Evolutionary conservation across 1,139 yeast genomes (phyloP), one percentile per base, ranked within the genome.

Genomic region (Nadsonia starkeyi-henricii): DNA sequence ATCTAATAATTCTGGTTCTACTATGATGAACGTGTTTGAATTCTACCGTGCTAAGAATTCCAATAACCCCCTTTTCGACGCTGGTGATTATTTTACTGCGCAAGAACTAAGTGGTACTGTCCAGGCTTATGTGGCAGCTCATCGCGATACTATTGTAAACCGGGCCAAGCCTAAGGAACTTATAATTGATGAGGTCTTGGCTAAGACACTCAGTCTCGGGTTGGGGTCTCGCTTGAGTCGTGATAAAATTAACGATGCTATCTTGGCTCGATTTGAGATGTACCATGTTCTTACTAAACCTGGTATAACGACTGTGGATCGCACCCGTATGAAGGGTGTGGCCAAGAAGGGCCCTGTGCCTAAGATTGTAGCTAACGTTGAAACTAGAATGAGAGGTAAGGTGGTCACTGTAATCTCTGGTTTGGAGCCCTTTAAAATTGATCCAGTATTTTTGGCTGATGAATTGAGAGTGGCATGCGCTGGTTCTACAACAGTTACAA

Each of bases 371-470:
- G 75, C 91, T 19, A 66, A 78, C 9, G 81, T 89, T 9, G 94
- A 85, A 62, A 74, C 79, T 55, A 83, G 85, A 56, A 80, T 85
- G 51, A 95, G 96, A 0, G 73, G 94, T 52, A 89, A 88, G 61
- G 72, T 81, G 5, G 76, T 86, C 19, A 89, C 97, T 0, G 72
- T 79, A 45, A 75, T 89, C 0, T 69, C 75, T 23, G 81, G 85
- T 52, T 72, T 84, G 54, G 95, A 85, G 55, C 68, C 70, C 3
- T 91, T 78, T 63, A 72, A 73, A 49, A 74, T 89, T 33, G 81
- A 78, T 51, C 76, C 88, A 0, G 79, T 75, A 41, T 69, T 71
- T 8, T 65, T 91, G 20, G 80, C 94, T 2, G 79, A 77, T 43
- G 84, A 79, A 48, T 65, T 91, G 52, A 77, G 84, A 53, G 78